These are phyloP conservation scores for Lachancea thermotolerans DNA, from an alignment of 805 yeast genomes.

Conservation along the genomic window DNA sequence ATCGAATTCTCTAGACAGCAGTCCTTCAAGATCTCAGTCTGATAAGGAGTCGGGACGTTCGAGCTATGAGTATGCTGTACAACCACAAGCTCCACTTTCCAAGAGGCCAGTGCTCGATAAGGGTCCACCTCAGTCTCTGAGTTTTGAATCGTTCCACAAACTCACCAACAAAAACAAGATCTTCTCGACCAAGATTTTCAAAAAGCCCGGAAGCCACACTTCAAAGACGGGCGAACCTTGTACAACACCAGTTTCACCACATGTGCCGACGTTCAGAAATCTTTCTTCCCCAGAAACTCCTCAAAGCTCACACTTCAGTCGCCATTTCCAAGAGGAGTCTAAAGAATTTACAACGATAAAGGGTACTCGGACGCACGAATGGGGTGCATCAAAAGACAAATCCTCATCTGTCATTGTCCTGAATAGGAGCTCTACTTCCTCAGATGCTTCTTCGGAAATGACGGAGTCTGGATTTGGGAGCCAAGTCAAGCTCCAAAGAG, in stretches of 20 bases:
- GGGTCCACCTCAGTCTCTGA: constrained; percentile 15
- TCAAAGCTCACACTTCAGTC: not conserved
- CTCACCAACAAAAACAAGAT: constrained; percentile 24
- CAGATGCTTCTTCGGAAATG: constrained; percentile 6
- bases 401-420: constrained; percentile 19
- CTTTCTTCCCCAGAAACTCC: constrained; percentile 6
- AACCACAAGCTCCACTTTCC: not conserved
- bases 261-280: not conserved
- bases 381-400: constrained; percentile 34
- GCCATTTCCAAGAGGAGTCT: constrained; percentile 1
- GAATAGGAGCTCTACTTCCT: constrained; percentile 14
- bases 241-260: constrained; percentile 5
- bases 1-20: constrained; percentile 29
- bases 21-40: constrained; percentile 10
- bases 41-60: constrained; percentile 7
- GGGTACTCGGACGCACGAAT: constrained; percentile 45
- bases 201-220: constrained; percentile 13
- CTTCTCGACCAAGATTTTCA: constrained; percentile 26
- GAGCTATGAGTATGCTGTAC: constrained; percentile 10
- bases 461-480: not conserved
- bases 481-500: not conserved
- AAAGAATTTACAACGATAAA: constrained; percentile 28
- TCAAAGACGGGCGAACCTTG: not conserved
- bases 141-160: constrained; percentile 27
- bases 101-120: not conserved